Base-by-base conservation (phyloP, 2,329 filamentous ascomycete genomes). In the Paecilomyces niveus region DNA sequence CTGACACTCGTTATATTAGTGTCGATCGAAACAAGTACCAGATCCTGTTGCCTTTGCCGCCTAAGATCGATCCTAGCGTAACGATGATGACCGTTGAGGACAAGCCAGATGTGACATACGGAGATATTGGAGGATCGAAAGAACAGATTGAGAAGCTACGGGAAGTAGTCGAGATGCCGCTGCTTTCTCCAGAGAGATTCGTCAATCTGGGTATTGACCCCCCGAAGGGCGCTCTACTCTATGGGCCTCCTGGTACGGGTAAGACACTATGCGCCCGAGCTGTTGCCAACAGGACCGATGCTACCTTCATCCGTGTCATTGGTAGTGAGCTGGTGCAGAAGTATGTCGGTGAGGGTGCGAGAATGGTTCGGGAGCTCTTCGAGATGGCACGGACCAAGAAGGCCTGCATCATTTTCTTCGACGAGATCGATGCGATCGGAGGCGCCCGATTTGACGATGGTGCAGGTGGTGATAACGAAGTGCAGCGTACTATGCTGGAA, bases 81-180 rank as follows among this genome's bases (percentile, higher is more conserved):
- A 99, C 94, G 45, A 99, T 99, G 94, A 99, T 99, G 94, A 97
- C 94, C 55, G 94, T 99, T 64, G 94, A 99, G 81, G 94, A 99
- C 80, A 99, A 99, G 82, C 94, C 94, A 15, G 94, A 99, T 75
- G 94, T 99, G 62, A 99, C 94, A 62, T 99, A 99, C 69, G 94
- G 94, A 67, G 94, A 99, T 80, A 93, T 99, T 49, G 94, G 94
- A 78, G 94, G 94, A 58, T 97, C 92, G 85, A 99, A 99, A 79
- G 94, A 99, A 78, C 94, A 99, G 78, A 96, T 99, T 49, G 94
- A 99, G 82, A 99, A 99, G 83, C 85, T 99, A 66, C 85, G 94
- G 74, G 94, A 99, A 78, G 94, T 99, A 57, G 94, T 99, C 58
- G 94, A 99, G 79, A 97, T 97, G 91, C 94, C 94, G 10, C 81